Percentiles rank a stretch among this genome's conserved stretches.
phyloP scores from a whole-genome alignment of 1,284 basidiomycete species.

The Naganishia sp. region DNA sequence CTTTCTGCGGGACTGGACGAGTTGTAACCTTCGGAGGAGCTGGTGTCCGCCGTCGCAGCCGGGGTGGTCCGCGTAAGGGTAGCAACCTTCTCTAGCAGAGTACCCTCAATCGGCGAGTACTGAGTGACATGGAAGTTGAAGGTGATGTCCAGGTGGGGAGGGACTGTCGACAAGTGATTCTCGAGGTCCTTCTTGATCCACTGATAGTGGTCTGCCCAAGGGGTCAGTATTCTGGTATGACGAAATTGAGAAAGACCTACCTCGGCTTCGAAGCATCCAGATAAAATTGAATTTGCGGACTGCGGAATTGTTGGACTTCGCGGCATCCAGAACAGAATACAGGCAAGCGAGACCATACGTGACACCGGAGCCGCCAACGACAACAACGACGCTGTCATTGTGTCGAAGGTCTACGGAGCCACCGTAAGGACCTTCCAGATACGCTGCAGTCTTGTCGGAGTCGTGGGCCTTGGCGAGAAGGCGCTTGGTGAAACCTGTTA shows the following conservation, averaged over 20 bases:
- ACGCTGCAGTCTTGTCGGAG: constrained; percentile 37
- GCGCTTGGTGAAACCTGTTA: constrained; percentile 42
- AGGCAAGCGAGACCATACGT: constrained; percentile 44
- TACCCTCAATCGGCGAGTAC: constrained; percentile 9
- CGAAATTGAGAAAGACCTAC: constrained; percentile 25
- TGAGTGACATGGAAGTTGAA: constrained; percentile 41
- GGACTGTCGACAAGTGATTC: constrained; percentile 29
- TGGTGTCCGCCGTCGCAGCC: neutral
- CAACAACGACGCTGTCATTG: constrained; percentile 44
- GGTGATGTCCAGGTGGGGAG: constrained; percentile 27
- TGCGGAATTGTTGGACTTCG: constrained; percentile 34
- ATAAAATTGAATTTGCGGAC: constrained; percentile 42
- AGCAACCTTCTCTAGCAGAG: constrained; percentile 19
- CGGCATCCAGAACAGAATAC: constrained; percentile 37
- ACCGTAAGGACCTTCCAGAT: constrained; percentile 52
- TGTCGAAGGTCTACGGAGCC: constrained; percentile 36
- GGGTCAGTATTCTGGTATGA: constrained; percentile 36
- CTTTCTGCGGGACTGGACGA: constrained; percentile 22
- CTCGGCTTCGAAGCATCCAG: constrained; percentile 46
- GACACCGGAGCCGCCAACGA: constrained; percentile 48
- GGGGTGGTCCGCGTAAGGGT: constrained; percentile 9
- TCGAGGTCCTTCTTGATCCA: constrained; percentile 34
- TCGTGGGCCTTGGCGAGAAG: constrained; percentile 37
- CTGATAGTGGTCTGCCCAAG: constrained; percentile 33
- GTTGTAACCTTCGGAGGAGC: constrained; percentile 34